phyloP scores from a whole-genome alignment of 108 stramenopile species.

The Aurantiochytrium sp. region DNA sequence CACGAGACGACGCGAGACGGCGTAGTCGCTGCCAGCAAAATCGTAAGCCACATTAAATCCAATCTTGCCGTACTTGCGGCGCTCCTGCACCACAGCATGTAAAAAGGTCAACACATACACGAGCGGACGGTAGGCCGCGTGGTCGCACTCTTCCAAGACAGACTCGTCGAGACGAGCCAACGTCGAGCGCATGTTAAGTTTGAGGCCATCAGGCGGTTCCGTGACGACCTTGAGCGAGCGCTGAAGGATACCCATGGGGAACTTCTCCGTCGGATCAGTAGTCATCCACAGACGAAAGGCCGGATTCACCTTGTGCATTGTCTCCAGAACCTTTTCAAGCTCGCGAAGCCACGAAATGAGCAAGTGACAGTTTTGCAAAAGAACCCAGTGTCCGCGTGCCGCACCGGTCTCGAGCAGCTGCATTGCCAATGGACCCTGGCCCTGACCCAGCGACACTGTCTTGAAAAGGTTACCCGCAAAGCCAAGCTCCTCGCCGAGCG shows the following conservation, averaged over 20 bases:
- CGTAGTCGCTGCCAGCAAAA: slow-evolving; percentile 61
- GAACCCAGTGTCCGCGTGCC: slow-evolving; percentile 58
- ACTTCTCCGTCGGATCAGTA: slow-evolving; percentile 66
- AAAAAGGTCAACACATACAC: slow-evolving; percentile 58
- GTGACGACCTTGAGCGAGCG: slow-evolving; percentile 62
- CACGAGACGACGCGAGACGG: slow-evolving; percentile 49
- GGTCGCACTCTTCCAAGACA: slow-evolving; percentile 56
- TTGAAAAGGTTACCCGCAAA: slow-evolving; percentile 48
- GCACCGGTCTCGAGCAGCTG: slow-evolving; percentile 56
- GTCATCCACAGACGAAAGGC: slow-evolving; percentile 65
- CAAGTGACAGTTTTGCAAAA: slow-evolving; percentile 65
- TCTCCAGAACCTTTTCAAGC: slow-evolving; percentile 51
- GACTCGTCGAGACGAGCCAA: slow-evolving; percentile 43
- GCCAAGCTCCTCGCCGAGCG: slow-evolving; percentile 51
- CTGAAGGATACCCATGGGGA: slow-evolving; percentile 64
- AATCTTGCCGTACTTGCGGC: slow-evolving; percentile 65
- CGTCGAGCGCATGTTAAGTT: slow-evolving; percentile 63
- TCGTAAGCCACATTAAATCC: slow-evolving; percentile 66
- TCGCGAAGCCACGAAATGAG: slow-evolving; percentile 56
- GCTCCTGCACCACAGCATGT: slow-evolving; percentile 62
- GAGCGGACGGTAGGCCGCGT: slow-evolving; percentile 57
- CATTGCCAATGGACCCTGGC: slow-evolving; percentile 59
- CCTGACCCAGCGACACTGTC: slow-evolving; percentile 56
- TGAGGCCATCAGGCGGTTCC: slow-evolving; percentile 65
- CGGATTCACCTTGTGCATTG: slow-evolving; percentile 39